Evolutionary conservation across 2,329 filamentous ascomycete genomes (phyloP).

Genomic region (Colletotrichum eremochloae): DNA sequence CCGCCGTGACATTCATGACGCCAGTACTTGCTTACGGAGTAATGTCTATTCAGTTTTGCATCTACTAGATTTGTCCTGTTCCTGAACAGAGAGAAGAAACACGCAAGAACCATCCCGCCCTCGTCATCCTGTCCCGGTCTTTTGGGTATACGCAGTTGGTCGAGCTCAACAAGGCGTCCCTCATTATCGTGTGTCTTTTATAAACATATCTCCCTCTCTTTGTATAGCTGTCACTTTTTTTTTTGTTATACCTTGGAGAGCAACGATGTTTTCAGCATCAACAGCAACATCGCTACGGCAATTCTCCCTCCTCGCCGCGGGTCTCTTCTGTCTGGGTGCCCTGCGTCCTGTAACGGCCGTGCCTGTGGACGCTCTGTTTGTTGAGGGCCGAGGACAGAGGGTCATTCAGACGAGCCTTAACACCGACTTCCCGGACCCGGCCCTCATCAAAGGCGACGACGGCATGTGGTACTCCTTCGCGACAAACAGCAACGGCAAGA

Average conservation of each 20-base stretch:
- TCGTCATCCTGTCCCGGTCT: background rate
- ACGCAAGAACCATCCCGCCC: background rate
- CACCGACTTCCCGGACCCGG: constrained; percentile 68
- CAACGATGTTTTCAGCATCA: constrained; percentile 26
- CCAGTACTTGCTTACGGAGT: constrained; percentile 29
- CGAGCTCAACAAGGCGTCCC: background rate
- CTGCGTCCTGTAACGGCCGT: constrained; percentile 20
- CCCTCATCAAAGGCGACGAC: constrained; percentile 61
- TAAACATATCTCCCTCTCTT: background rate
- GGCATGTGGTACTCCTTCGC: constrained; percentile 71
- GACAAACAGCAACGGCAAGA: constrained; percentile 62
- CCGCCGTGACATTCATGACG: constrained; percentile 33
- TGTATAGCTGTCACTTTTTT: constrained; percentile 19
- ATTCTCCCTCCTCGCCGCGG: constrained; percentile 23
- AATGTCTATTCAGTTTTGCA: constrained; percentile 35
- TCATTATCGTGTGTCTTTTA: background rate
- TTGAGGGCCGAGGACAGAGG: constrained; percentile 24
- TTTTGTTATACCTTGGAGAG: constrained; percentile 23
- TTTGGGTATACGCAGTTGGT: background rate
- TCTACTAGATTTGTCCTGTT: constrained; percentile 27
- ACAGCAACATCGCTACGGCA: constrained; percentile 27
- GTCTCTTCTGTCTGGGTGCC: constrained; percentile 15
- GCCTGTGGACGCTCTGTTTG: constrained; percentile 33
- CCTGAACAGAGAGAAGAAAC: constrained; percentile 18
- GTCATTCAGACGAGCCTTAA: constrained; percentile 45